Base-by-base conservation (phyloP, 768 basidiomycete species). In the Phaeotremella fagi region DNA sequence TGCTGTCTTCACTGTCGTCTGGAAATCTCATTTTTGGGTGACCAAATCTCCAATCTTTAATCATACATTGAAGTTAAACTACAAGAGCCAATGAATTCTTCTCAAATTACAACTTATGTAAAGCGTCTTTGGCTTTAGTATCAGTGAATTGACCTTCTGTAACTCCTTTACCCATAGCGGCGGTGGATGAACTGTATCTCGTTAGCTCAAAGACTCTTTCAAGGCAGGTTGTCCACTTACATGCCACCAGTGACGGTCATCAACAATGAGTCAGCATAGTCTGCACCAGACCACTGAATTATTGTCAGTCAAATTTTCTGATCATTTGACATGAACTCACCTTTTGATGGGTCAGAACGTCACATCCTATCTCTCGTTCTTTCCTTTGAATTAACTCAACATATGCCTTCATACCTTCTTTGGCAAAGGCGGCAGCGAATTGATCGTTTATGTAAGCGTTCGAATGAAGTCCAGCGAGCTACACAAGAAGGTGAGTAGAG, bases 151-250 rank as follows among this genome's bases (percentile, higher is more conserved):
- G 91, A 31, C 84, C 76, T 77, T 95, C 91, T 0, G 91, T 95
- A 26, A 94, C 90, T 51, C 94, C 94, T 63, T 84, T 84, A 45
- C 94, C 95, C 94, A 98, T 98, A n/a, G 95, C 94, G n/a, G 92
- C 82, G 9, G 94, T 98, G 44, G 90, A 91, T 31, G 90, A 94
- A 57, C 68, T 70, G 36, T 18, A 22, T 0, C 5, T n/a, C 6
- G 23, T 41, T 33, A 42, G 28, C 23, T 1, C n/a, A 38, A 31
- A 4, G 28, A 27, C n/a, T 18, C 20, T 2, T 18, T 22, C 3
- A 25, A 22, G n/a, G n/a, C n/a, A n/a, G n/a, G 22, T 41, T 22
- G 23, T 23, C n/a, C 16, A 64, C 63, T 67, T 50, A 68, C 66
- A 99, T 82, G 54, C 95, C 95, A 23, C 95, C 95, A 29, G 95